These are phyloP conservation scores for Fusarium albidum DNA, from an alignment of 2,329 filamentous ascomycete species.

Conservation along the genomic window DNA sequence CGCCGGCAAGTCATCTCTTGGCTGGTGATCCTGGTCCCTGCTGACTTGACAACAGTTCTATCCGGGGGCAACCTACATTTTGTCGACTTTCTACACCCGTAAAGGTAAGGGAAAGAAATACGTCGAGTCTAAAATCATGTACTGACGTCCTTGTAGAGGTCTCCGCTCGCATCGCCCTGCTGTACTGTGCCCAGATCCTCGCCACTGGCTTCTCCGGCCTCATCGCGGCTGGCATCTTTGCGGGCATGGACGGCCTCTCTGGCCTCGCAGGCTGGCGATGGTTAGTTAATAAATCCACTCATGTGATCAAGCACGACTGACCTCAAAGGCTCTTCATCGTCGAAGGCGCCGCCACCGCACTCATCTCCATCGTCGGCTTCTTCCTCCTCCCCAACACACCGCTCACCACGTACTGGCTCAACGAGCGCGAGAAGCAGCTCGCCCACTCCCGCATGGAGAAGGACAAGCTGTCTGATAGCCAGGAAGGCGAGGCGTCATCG, in stretches of 20 bases:
- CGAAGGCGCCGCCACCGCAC: constrained; percentile 60
- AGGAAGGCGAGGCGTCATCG: constrained; percentile 47
- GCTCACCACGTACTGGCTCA: constrained; percentile 54
- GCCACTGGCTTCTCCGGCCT: constrained; percentile 73
- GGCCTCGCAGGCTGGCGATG: constrained; percentile 71
- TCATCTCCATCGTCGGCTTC: constrained; percentile 42
- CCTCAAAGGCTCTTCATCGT: constrained; percentile 49
- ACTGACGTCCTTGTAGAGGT: constrained; percentile 61
- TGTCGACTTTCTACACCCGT: constrained; percentile 46
- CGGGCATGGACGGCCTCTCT: constrained; percentile 47
- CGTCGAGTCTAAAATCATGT: rapidly evolving
- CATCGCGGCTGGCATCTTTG: constrained; percentile 68
- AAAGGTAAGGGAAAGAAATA: constrained; percentile 28
- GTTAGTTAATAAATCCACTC: constrained; percentile 45
- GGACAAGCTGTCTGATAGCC: constrained; percentile 59
- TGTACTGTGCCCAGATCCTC: constrained; percentile 68
- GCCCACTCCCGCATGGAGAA: constrained; percentile 57
- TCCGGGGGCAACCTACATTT: constrained; percentile 48
- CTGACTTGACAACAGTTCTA: constrained; percentile 43
- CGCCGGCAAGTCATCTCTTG: constrained; percentile 36
- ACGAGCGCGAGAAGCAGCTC: constrained; percentile 56
- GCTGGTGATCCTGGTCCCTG: not conserved
- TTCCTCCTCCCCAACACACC: constrained; percentile 49
- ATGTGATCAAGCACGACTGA: constrained; percentile 5
- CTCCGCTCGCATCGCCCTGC: constrained; percentile 66